These are phyloP conservation scores for Acer saccharum DNA, from an alignment of 345 rosid genomes.

Conservation along the genomic window DNA sequence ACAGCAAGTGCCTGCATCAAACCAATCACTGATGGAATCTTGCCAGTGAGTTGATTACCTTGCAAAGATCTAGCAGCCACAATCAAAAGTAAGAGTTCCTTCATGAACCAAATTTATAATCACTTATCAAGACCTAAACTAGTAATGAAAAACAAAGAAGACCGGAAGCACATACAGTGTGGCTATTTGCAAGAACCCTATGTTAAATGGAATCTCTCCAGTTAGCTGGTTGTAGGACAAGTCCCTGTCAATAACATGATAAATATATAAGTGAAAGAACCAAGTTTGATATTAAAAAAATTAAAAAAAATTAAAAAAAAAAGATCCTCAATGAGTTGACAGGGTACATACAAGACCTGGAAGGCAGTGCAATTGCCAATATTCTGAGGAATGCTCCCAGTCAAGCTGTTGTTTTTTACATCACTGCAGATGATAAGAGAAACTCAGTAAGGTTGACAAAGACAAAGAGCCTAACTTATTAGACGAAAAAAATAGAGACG, in stretches of 20 bases:
- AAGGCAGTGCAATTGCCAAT: slow-evolving; percentile 99
- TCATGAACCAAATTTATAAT: not conserved
- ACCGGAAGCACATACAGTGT: slow-evolving; percentile 65
- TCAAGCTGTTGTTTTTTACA: slow-evolving; percentile 93
- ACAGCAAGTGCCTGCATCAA: slow-evolving; percentile 99
- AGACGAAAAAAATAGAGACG: not conserved
- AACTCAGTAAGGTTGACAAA: slow-evolving; percentile 7
- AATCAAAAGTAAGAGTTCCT: slow-evolving; percentile 12
- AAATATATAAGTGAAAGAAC: not conserved
- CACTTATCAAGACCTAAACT: not conserved
- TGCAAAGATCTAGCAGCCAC: slow-evolving; percentile 75
- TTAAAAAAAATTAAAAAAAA: slow-evolving; percentile 16
- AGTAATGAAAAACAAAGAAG: not conserved
- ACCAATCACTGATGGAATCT: slow-evolving; percentile 94
- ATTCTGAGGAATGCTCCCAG: slow-evolving; percentile 79
- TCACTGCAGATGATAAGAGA: slow-evolving; percentile 50
- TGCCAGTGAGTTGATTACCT: slow-evolving; percentile 79
- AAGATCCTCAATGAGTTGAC: slow-evolving; percentile 9
- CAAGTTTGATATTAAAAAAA: not conserved
- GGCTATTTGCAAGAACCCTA: slow-evolving; percentile 98
- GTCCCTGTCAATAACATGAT: slow-evolving; percentile 58
- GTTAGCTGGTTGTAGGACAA: slow-evolving; percentile 89
- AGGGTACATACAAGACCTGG: slow-evolving; percentile 90
- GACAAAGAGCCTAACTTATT: not conserved
- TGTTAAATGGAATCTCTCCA: slow-evolving; percentile 93